Conservation (phyloP, 164 flowering plant genomes). For the Kingdonia uniflora region DNA sequence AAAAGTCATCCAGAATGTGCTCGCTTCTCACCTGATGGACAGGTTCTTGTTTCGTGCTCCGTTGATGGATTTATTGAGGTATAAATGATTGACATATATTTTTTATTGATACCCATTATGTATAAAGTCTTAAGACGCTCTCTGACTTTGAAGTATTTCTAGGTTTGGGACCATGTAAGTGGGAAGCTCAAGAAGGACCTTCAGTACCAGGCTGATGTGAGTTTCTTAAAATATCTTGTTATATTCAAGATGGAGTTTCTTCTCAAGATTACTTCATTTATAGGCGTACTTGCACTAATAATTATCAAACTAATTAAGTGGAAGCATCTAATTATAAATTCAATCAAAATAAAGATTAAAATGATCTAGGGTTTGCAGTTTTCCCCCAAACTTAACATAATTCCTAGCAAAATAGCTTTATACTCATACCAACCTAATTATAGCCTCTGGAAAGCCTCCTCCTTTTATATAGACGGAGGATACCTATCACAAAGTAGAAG, state of each 20-base stretch:
- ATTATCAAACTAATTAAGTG: too few relatives aligned
- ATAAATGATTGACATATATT: slow-evolving; percentile 6
- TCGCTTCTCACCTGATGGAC: slow-evolving; percentile 96
- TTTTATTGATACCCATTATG: not conserved
- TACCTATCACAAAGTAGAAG: too few relatives aligned
- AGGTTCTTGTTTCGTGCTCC: slow-evolving; percentile 86
- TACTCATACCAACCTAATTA: too few relatives aligned
- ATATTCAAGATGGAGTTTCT: not conserved
- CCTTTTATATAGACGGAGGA: too few relatives aligned
- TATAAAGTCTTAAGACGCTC: slow-evolving; percentile 2
- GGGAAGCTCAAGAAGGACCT: slow-evolving; percentile 99
- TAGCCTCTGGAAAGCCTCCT: too few relatives aligned
- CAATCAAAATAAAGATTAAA: too few relatives aligned
- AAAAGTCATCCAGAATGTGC: slow-evolving; percentile 95
- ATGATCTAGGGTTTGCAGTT: too few relatives aligned
- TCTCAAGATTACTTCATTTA: not conserved
- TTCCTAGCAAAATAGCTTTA: too few relatives aligned
- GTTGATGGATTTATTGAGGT: slow-evolving; percentile 99
- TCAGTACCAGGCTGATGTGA: slow-evolving; percentile 97
- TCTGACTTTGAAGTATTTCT: slow-evolving; percentile 12
- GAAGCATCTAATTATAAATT: too few relatives aligned
- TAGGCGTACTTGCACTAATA: too few relatives aligned
- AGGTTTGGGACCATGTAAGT: slow-evolving; percentile 98
- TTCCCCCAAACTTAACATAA: too few relatives aligned
- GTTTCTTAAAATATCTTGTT: slow-evolving; percentile 12